phyloP scores from a whole-genome alignment of 768 basidiomycete species.

The Sarcomyxa edulis region DNA sequence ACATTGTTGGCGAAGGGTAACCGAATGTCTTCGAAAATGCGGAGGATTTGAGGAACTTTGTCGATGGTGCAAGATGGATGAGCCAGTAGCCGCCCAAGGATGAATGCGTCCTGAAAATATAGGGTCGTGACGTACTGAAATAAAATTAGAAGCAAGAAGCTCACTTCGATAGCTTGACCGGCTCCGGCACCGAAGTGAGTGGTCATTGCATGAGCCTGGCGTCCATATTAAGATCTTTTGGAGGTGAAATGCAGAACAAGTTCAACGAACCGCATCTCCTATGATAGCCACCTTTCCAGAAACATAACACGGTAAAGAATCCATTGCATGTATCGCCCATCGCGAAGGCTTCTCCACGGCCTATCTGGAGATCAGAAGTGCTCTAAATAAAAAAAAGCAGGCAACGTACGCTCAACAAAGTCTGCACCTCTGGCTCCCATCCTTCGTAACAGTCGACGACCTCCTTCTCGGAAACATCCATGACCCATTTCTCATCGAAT shows the following conservation, averaged over 20 bases:
- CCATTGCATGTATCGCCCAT: constrained; percentile 36
- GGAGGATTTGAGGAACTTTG: constrained; percentile 10
- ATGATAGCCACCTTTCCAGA: constrained; percentile 35
- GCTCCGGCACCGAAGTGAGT: constrained; percentile 20
- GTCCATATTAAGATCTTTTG: too few species aligned
- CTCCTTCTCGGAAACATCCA: constrained; percentile 12
- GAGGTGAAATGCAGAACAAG: background rate
- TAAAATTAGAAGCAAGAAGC: background rate
- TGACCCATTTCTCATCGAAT: constrained; percentile 13
- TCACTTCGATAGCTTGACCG: constrained; percentile 19
- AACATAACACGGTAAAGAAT: constrained; percentile 30
- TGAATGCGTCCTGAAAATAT: constrained; percentile 14
- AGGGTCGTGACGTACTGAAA: background rate
- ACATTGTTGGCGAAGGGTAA: constrained; percentile 11
- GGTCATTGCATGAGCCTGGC: constrained; percentile 19
- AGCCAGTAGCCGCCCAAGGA: constrained; percentile 15
- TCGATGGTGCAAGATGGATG: constrained; percentile 7
- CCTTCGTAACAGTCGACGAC: constrained; percentile 10
- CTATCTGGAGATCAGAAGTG: too few species aligned
- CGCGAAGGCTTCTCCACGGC: constrained; percentile 20
- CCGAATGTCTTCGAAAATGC: constrained; percentile 16
- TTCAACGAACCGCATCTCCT: constrained; percentile 38
- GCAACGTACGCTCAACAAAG: constrained; percentile 10
- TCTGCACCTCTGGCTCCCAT: constrained; percentile 16
- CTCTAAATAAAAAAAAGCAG: too few species aligned